Evolutionary conservation across 768 basidiomycete genomes (phyloP).

Genomic region (Leccinum subtestaceum): DNA sequence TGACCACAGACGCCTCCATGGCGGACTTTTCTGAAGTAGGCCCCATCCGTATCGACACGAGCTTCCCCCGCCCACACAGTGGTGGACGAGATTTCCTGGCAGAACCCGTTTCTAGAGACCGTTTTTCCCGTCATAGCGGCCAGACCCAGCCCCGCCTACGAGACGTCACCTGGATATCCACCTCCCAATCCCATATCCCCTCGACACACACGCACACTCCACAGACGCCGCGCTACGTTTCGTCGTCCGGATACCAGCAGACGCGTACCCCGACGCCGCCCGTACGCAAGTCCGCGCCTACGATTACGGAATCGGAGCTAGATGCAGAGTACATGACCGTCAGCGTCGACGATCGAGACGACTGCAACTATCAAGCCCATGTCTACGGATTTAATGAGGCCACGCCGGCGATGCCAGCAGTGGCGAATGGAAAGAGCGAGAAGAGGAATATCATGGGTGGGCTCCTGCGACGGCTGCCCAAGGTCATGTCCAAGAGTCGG

Average conservation of each 20-base stretch:
- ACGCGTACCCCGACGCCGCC: slow-evolving; percentile 29
- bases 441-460: slow-evolving; percentile 32
- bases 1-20: slow-evolving; percentile 16
- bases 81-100: slow-evolving; percentile 26
- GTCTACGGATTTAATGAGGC: slow-evolving; percentile 26
- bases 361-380: slow-evolving; percentile 18
- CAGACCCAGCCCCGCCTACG: slow-evolving; percentile 26
- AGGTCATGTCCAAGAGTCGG: slow-evolving; percentile 33
- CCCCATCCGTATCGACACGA: slow-evolving; percentile 31
- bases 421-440: slow-evolving; percentile 28
- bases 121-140: slow-evolving; percentile 29
- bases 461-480: slow-evolving; percentile 30
- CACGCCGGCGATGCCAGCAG: slow-evolving; percentile 12
- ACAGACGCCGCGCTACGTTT: slow-evolving; percentile 24
- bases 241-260: slow-evolving; percentile 20
- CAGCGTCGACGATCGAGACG: slow-evolving; percentile 24
- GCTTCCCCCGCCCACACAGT: slow-evolving; percentile 27
- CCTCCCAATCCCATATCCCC: slow-evolving; percentile 24
- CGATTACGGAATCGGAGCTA: slow-evolving; percentile 31
- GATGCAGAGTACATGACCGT: slow-evolving; percentile 36
- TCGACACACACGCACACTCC: slow-evolving; percentile 30
- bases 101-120: slow-evolving; percentile 25
- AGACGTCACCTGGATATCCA: slow-evolving; percentile 34
- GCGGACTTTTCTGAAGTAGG: slow-evolving; percentile 23
- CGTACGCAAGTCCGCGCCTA: slow-evolving; percentile 28